Conservation (phyloP, 2,329 filamentous ascomycete species). For the Sphaceloma murrayae region DNA sequence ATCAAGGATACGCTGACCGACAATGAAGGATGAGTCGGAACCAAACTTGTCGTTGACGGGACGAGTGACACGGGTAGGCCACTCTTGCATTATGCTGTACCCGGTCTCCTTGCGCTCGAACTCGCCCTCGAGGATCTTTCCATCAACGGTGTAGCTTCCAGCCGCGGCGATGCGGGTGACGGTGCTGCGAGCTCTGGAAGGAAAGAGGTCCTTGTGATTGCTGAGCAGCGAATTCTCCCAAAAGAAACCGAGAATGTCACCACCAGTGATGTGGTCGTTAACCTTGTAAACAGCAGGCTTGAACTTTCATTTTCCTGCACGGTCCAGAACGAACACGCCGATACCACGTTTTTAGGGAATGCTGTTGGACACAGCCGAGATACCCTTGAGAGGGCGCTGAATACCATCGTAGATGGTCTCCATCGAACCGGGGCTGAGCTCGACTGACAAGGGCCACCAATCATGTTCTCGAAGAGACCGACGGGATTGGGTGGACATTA, state of each 20-base stretch:
- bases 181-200: constrained; percentile 78
- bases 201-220: constrained; percentile 86
- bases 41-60: constrained; percentile 86
- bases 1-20: constrained; percentile 93
- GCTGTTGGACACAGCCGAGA: constrained; percentile 65
- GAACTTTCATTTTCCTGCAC: constrained; percentile 92
- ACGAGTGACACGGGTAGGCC: constrained; percentile 93
- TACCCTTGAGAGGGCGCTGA: constrained; percentile 82
- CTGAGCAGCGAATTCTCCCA: constrained; percentile 92
- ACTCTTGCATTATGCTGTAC: constrained; percentile 96
- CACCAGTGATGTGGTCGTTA: constrained; percentile 91
- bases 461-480: constrained; percentile 96
- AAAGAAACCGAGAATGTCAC: constrained; percentile 90
- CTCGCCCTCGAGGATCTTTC: constrained; percentile 90
- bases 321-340: constrained; percentile 74
- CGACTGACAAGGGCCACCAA: constrained; percentile 93
- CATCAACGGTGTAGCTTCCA: constrained; percentile 86
- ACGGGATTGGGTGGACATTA: constrained; percentile 55
- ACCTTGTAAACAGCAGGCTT: constrained; percentile 73
- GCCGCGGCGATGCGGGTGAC: constrained; percentile 85
- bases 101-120: constrained; percentile 94
- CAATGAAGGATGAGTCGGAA: constrained; percentile 82
- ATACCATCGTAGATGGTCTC: constrained; percentile 99
- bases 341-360: constrained; percentile 99
- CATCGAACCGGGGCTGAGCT: constrained; percentile 92